Percentiles rank a stretch among this genome's conserved stretches.
These are phyloP conservation scores for Colletotrichum cordylinicola DNA, from an alignment of 2,329 filamentous ascomycete species.

Conservation along the genomic window DNA sequence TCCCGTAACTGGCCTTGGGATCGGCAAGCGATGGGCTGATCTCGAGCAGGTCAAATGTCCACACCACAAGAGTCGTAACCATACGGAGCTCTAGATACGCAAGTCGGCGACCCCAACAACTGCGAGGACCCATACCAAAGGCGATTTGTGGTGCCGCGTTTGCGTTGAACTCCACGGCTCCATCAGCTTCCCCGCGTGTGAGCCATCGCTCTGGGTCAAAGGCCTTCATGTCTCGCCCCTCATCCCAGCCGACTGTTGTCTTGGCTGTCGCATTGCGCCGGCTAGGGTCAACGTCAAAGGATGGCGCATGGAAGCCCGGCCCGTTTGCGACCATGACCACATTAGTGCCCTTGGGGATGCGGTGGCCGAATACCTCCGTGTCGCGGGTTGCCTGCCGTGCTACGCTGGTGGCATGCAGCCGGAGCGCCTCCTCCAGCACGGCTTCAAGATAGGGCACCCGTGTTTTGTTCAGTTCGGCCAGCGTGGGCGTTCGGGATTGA, in stretches of 20 bases:
- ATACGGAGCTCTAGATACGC: neutral
- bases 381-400: neutral
- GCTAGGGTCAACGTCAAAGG: neutral
- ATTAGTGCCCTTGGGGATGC: neutral
- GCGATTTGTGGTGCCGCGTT: neutral
- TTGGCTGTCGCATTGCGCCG: neutral
- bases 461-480: neutral
- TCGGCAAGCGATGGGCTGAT: neutral
- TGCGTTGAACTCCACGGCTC: neutral
- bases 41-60: neutral
- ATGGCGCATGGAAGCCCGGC: neutral
- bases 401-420: neutral
- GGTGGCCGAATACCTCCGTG: neutral
- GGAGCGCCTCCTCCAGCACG: neutral
- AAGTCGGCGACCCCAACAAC: neutral
- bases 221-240: neutral
- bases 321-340: neutral
- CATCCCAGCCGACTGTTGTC: neutral
- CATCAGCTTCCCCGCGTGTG: neutral
- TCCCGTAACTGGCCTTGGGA: neutral
- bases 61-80: neutral
- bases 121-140: neutral
- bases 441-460: neutral
- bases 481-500: neutral
- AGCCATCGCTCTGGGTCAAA: neutral